These are phyloP conservation scores for Silene coronaria DNA, from an alignment of 179 eudicot genomes.

Conservation along the genomic window DNA sequence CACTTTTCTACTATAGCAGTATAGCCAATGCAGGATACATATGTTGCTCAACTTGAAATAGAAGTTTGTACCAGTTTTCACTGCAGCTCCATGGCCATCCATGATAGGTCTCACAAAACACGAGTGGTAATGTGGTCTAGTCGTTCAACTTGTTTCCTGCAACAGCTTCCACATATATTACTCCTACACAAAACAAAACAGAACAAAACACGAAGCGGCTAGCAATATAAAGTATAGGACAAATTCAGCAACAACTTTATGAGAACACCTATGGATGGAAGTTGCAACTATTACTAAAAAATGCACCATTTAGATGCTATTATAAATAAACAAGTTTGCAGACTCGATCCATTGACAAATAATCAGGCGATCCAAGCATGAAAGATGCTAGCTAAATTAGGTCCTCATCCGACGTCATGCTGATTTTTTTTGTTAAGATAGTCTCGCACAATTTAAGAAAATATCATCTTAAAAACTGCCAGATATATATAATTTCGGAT, in stretches of 20 bases:
- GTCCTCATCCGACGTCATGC: neutral
- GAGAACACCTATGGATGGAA: neutral
- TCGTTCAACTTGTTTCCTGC: constrained; percentile 9
- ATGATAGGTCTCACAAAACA: constrained; percentile 13
- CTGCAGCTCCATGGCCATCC: constrained; percentile 21
- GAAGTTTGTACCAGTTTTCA: constrained; percentile 18
- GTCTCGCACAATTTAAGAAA: neutral
- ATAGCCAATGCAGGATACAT: neutral
- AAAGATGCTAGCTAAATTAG: neutral
- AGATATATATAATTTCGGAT: neutral
- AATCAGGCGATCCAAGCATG: neutral
- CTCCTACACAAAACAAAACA: neutral
- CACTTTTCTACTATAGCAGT: neutral
- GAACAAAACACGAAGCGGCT: neutral
- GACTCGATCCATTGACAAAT: neutral
- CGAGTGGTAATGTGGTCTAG: neutral
- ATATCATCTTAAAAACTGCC: neutral
- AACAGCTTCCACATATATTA: neutral
- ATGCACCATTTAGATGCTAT: neutral
- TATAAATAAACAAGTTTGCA: neutral
- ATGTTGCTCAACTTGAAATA: neutral
- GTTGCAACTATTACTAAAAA: neutral
- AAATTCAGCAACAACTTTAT: neutral
- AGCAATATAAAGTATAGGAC: neutral
- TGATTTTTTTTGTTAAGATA: neutral